Conservation (phyloP, 495 filamentous ascomycete genomes). For the Aspergillus conjunctus region DNA sequence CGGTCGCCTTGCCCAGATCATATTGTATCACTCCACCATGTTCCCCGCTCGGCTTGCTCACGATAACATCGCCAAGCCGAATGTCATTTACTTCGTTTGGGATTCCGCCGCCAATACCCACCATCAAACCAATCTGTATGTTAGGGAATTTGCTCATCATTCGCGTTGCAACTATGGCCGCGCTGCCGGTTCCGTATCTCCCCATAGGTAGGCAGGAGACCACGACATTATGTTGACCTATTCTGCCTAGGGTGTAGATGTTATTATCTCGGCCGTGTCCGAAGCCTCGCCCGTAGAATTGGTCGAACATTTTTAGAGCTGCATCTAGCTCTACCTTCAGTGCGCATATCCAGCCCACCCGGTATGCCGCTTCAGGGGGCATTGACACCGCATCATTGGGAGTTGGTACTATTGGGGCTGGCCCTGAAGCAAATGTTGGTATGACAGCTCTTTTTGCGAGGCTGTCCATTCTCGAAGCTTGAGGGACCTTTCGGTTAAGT, state of each 20-base stretch:
- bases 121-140: constrained; percentile 47
- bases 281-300: background rate
- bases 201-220: constrained; percentile 38
- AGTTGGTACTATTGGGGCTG: background rate
- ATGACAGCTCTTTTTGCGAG: too few species aligned
- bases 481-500: too few species aligned
- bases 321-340: background rate
- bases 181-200: constrained; percentile 33
- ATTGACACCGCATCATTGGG: background rate
- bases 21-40: constrained; percentile 29
- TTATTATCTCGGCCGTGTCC: constrained; percentile 29
- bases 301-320: constrained; percentile 4
- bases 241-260: constrained; percentile 35
- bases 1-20: constrained; percentile 24
- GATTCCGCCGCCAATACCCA: constrained; percentile 51
- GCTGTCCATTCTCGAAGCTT: too few species aligned
- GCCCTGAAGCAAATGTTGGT: too few species aligned
- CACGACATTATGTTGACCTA: constrained; percentile 42
- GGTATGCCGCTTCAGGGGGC: background rate
- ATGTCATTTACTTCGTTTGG: constrained; percentile 29
- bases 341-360: constrained; percentile 7
- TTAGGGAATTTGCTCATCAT: constrained; percentile 33
- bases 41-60: constrained; percentile 18
- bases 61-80: constrained; percentile 30
- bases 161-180: constrained; percentile 33